Evolutionary conservation across 768 basidiomycete genomes (phyloP), one percentile per base, ranked within the genome.

Genomic region (Calocybe gangraenosa): DNA sequence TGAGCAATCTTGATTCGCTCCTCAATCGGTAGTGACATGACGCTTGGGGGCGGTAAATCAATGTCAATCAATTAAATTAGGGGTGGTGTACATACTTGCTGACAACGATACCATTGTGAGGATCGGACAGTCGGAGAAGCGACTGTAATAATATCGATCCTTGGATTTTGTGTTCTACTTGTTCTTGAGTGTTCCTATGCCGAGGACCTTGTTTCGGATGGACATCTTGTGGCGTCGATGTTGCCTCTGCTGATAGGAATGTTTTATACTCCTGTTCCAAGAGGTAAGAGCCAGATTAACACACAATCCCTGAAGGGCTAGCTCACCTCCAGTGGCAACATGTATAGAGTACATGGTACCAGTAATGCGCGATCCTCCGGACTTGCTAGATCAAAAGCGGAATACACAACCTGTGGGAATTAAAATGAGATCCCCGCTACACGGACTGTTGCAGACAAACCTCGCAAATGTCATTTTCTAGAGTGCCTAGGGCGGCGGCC

Each of bases 71-170:
- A n/a, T n/a, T n/a, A n/a, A n/a, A n/a, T n/a, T 33, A 19, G 46
- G 39, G 19, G 21, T 11, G 25, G 38, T 7, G 9, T 15, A 42
- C 68, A 47, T 49, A 90, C 92, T 85, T 88, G 22, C 84, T 73
- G 18, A 84, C 65, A 3, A 93, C 79, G 18, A 78, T 64, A 37
- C 76, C 70, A 56, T 88, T 86, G 53, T 85, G 76, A 1, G 85
- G 81, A 7, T 76, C 70, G 0, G 78, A 64, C 18, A 96, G 72
- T 22, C 74, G 76, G 19, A 97, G 74, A 47, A 97, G 66, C 2
- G 87, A 82, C 63, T 98, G 93, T 2, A 97, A 64, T 10, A 99
- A 65, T 14, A 97, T 64, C 2, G 89, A 87, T 1, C 95, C 95
- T 60, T 92, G 91, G 10, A 85, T 76, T 54, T 80, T 87, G 6